These are phyloP conservation scores for Mallotus repandus DNA, from an alignment of 441 rosid species.

Conservation along the genomic window DNA sequence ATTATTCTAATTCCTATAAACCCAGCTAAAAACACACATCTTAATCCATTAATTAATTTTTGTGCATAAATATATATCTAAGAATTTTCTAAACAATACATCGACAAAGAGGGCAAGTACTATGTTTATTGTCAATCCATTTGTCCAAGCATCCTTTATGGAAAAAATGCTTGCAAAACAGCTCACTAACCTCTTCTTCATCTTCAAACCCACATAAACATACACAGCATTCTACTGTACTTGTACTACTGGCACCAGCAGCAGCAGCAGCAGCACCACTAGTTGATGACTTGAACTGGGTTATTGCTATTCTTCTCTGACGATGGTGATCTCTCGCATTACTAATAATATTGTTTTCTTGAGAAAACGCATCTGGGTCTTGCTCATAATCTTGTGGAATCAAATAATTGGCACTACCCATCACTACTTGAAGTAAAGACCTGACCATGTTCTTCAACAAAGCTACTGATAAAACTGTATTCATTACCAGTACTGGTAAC, in stretches of 20 bases:
- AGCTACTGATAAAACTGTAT: constrained; percentile 64
- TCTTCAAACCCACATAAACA: constrained; percentile 71
- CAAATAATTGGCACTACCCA: constrained; percentile 24
- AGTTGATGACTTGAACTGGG: constrained; percentile 43
- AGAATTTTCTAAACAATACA: constrained; percentile 39
- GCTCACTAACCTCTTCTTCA: constrained; percentile 81
- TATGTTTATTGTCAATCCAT: constrained; percentile 63
- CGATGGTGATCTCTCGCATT: constrained; percentile 7
- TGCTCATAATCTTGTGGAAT: constrained; percentile 27
- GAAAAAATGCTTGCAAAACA: constrained; percentile 85
- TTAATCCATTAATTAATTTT: too few species aligned
- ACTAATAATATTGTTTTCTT: constrained; percentile 3
- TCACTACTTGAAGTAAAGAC: constrained; percentile 48
- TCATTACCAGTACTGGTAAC: constrained; percentile 64
- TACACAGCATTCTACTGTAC: constrained; percentile 61
- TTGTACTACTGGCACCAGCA: constrained; percentile 1
- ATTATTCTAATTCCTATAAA: neutral
- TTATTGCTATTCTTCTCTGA: constrained; percentile 54
- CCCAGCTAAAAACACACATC: neutral
- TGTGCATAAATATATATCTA: too few species aligned
- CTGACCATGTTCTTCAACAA: constrained; percentile 57
- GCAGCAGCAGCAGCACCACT: constrained; percentile 28
- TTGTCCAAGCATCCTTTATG: constrained; percentile 69
- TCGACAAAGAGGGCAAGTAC: constrained; percentile 81
- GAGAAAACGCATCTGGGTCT: constrained; percentile 26